Base-by-base conservation (phyloP, 441 rosid species). In the Breynia disticha region DNA sequence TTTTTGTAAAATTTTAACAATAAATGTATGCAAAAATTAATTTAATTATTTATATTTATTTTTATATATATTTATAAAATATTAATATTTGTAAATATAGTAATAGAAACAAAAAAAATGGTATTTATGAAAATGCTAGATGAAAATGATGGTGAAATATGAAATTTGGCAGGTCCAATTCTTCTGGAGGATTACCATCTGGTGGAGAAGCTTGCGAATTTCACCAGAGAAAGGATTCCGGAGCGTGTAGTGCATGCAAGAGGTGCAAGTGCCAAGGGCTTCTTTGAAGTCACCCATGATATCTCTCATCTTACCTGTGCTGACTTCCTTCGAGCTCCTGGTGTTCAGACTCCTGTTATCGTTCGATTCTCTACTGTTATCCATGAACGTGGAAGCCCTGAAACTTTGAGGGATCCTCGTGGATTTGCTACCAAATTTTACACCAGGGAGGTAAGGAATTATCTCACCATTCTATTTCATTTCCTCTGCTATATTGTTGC, bases 221-320 rank as follows among this genome's bases (percentile, higher is more conserved):
- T 91, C 60, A 95, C 86, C 55, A 78, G 97, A 69, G 97, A 91
- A 72, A 56, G 98, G 50, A 84, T 91, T 63, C 98, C 98, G 45
- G 98, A 91, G 74, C 95, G 98, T 64, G 98, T 91, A n/a, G 98
- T 91, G 72, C 97, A 91, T 68, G 98, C 98, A 22, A 80, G 98
- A 77, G 95, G 98, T 54, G 95, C 95, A n/a, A n/a, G n/a, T n/a
- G n/a, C n/a, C n/a, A n/a, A n/a, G n/a, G n/a, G n/a, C n/a, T n/a
- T n/a, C n/a, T n/a, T n/a, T n/a, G n/a, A n/a, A n/a, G n/a, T n/a
- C n/a, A n/a, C n/a, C n/a, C n/a, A n/a, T n/a, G n/a, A 47, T 60
- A 64, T 91, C 59, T 75, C 96, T 41, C 52, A 72, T 55, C 84
- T 89, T 54, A 64, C 90, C 13, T 86, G 87, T 67, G 98, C 98